Base-by-base conservation (phyloP, 2,329 filamentous ascomycete genomes). In the Exserohilum turcica region DNA sequence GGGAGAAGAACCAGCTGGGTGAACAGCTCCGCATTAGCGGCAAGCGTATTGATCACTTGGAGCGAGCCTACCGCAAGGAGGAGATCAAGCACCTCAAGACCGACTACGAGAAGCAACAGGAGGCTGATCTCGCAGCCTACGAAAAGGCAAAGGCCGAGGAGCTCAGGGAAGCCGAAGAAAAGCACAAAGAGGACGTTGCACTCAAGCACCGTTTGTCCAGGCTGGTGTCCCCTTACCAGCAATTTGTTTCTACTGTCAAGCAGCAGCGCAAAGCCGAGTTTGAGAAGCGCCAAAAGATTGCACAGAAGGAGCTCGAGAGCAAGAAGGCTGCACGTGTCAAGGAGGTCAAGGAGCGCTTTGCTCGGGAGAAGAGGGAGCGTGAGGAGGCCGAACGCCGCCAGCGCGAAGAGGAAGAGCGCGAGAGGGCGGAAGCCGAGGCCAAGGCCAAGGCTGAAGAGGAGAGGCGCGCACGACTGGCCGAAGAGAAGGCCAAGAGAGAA, bases 41-140 rank as follows among this genome's bases (percentile, higher is more conserved):
- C 75, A 97, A 97, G 85, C 89, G 94, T 61, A 90, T 97, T 68
- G 94, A 99, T 73, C 93, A 99, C 78, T 80, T 99, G 66, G 94
- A 99, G 81, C 90, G 94, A 80, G 94, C 94, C 32, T 95, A 95
- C 84, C 88, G 94, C 69, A 91, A 93, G 75, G 94, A 97, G 79
- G 94, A 99, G 77, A 79, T 88, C 70, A 96, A 97, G 85, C 93
- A 97, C 78, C 80, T 97, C 54, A 81, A 86, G 52, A 86, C 87
- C 44, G 94, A 99, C 71, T 96, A 95, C 71, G 88, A 90, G 60
- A 82, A 80, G 66, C 94, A 99, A 78, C 87, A 88, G 72, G 85
- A 92, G 71, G 80, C 78, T 52, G 94, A 99, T 71, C 75, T 88
- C 60, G 87, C 86, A 50, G 85, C 91, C 35, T 96, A 96, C 73